phyloP scores from a whole-genome alignment of 257 asterid species.

The Nicotiana obtusifolia region DNA sequence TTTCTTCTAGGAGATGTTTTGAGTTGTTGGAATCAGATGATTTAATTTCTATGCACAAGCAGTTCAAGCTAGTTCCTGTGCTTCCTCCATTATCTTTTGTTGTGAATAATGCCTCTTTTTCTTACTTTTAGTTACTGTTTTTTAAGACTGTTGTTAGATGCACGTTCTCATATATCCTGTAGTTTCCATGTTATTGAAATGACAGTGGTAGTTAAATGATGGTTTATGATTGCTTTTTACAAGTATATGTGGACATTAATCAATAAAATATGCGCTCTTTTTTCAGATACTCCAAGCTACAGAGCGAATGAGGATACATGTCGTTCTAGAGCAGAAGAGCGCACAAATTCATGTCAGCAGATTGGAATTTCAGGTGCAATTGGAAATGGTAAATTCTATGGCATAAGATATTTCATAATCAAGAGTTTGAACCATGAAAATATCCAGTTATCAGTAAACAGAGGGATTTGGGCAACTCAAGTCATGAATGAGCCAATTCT shows the following conservation, averaged over 20 bases:
- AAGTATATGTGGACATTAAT: not conserved
- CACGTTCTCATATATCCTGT: not conserved
- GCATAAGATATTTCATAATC: slow-evolving; percentile 79
- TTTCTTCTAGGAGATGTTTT: not conserved
- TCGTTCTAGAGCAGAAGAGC: slow-evolving; percentile 49
- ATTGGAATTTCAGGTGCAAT: slow-evolving; percentile 44
- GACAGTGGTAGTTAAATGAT: not conserved
- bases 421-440: slow-evolving; percentile 93
- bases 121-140: not conserved
- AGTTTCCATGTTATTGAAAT: not conserved
- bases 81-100: not conserved
- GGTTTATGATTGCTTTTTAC: not conserved
- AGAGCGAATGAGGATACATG: slow-evolving; percentile 42
- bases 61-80: not conserved
- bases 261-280: slow-evolving; percentile 17
- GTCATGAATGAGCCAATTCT: slow-evolving; percentile 95
- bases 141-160: not conserved
- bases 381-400: slow-evolving; percentile 38
- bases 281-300: slow-evolving; percentile 45
- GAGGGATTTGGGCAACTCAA: slow-evolving; percentile 98
- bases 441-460: slow-evolving; percentile 64
- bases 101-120: not conserved
- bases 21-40: not conserved
- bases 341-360: slow-evolving; percentile 35
- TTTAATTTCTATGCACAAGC: not conserved